Conservation (phyloP, 345 rosid genomes). For the Eucalyptus camaldulensis region DNA sequence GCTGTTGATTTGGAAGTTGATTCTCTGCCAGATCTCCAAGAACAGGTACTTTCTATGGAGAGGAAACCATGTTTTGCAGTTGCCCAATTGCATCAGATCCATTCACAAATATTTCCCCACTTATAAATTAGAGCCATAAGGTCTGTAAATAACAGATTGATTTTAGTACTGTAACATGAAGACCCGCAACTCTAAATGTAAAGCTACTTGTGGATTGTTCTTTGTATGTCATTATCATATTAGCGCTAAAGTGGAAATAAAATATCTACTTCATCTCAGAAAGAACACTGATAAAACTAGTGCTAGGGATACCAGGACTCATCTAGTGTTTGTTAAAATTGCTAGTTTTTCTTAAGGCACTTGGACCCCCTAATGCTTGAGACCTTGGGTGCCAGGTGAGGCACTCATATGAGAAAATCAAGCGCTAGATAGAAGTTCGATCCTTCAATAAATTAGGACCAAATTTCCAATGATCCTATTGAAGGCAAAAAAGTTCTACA, state of each 20-base stretch:
- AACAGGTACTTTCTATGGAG: conserved; percentile 36
- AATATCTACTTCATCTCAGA: not conserved
- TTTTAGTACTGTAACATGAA: not conserved
- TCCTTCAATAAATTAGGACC: not conserved
- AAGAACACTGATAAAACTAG: not conserved
- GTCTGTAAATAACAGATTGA: not conserved
- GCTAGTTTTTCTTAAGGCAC: not conserved
- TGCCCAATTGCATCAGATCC: not conserved
- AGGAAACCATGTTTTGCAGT: not conserved
- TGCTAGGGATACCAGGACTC: not conserved
- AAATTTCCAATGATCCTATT: not conserved
- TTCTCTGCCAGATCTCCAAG: conserved; percentile 76
- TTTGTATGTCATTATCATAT: not conserved
- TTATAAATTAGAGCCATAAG: not conserved
- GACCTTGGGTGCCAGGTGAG: not conserved
- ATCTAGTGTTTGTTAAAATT: not conserved
- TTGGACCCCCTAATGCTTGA: not conserved
- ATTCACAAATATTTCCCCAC: not conserved
- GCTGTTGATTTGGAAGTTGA: conserved; percentile 31
- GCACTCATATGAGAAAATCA: not conserved
- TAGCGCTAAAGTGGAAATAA: not conserved
- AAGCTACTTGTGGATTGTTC: not conserved
- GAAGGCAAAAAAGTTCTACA: not conserved
- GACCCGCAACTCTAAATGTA: not conserved
- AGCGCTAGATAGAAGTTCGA: not conserved